phyloP scores from a whole-genome alignment of 257 asterid genomes.

The Nicotiana paniculata region DNA sequence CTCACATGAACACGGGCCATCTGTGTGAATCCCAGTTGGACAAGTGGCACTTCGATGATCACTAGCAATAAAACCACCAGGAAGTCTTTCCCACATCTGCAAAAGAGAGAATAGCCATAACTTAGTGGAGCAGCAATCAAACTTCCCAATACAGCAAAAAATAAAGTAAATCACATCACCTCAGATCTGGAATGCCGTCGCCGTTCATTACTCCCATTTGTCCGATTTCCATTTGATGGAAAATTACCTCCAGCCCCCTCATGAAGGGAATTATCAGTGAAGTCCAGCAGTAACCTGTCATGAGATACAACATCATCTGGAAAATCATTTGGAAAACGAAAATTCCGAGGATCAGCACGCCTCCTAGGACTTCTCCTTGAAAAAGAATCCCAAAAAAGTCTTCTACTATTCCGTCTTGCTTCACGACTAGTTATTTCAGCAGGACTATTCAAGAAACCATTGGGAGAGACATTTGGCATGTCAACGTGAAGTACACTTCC shows the following conservation, averaged over 20 bases:
- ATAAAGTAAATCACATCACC: slow-evolving; percentile 35
- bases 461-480: slow-evolving; percentile 44
- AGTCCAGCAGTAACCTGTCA: slow-evolving; percentile 60
- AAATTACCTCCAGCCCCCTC: slow-evolving; percentile 53
- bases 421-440: slow-evolving; percentile 49
- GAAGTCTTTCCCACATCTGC: slow-evolving; percentile 75
- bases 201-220: slow-evolving; percentile 41
- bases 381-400: slow-evolving; percentile 89
- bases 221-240: slow-evolving; percentile 33
- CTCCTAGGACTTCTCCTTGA: slow-evolving; percentile 70
- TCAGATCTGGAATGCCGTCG: slow-evolving; percentile 64
- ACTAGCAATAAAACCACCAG: slow-evolving; percentile 37
- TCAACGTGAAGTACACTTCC: slow-evolving; percentile 50
- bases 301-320: slow-evolving; percentile 42
- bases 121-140: background rate
- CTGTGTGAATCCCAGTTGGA: slow-evolving; percentile 68
- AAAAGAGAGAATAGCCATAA: background rate
- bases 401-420: slow-evolving; percentile 59
- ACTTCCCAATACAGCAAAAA: background rate
- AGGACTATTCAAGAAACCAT: slow-evolving; percentile 36
- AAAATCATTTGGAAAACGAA: slow-evolving; percentile 38
- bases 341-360: slow-evolving; percentile 40
- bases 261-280: slow-evolving; percentile 38
- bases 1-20: slow-evolving; percentile 73
- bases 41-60: slow-evolving; percentile 46